Evolutionary conservation across 805 yeast species (phyloP).

Genomic region (Starmera pachycereana): DNA sequence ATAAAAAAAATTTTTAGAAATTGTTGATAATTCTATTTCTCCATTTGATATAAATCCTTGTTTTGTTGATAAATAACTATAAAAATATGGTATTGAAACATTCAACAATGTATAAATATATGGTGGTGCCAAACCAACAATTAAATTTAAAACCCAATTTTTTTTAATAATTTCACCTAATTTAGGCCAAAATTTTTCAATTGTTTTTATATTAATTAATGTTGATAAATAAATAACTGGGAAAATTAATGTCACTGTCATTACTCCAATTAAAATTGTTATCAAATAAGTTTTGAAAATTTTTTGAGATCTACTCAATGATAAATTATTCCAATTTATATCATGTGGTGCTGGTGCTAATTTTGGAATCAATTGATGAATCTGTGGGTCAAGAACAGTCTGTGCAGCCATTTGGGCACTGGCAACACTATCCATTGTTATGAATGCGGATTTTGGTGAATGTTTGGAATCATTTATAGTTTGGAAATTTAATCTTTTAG

Average conservation of each 20-base stretch:
- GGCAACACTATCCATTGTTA: constrained; percentile 91
- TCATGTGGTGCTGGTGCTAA: constrained; percentile 97
- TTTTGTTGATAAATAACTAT: constrained; percentile 64
- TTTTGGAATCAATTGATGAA: constrained; percentile 68
- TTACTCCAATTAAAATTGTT: constrained; percentile 28
- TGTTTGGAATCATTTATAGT: constrained; percentile 38
- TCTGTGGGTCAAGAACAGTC: constrained; percentile 84
- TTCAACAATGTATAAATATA: constrained; percentile 82
- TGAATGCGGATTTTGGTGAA: constrained; percentile 82
- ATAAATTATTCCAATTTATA: constrained; percentile 83
- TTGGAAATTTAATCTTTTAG: constrained; percentile 24
- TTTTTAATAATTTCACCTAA: constrained; percentile 57
- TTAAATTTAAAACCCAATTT: constrained; percentile 60
- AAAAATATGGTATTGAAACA: constrained; percentile 73
- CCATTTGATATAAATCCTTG: constrained; percentile 91
- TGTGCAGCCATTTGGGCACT: constrained; percentile 96
- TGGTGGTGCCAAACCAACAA: constrained; percentile 87
- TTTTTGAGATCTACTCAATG: constrained; percentile 64
- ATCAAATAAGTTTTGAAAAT: constrained; percentile 38
- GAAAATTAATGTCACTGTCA: constrained; percentile 65
- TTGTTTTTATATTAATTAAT: constrained; percentile 67
- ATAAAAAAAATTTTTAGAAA: constrained; percentile 88
- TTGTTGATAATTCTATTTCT: constrained; percentile 86
- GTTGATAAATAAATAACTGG: constrained; percentile 85
- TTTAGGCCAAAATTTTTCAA: constrained; percentile 74